Percentiles rank a stretch among this genome's conserved stretches.
Evolutionary conservation across 106 monocot species (phyloP).

Genomic region (Dendrobium chrysotoxum): DNA sequence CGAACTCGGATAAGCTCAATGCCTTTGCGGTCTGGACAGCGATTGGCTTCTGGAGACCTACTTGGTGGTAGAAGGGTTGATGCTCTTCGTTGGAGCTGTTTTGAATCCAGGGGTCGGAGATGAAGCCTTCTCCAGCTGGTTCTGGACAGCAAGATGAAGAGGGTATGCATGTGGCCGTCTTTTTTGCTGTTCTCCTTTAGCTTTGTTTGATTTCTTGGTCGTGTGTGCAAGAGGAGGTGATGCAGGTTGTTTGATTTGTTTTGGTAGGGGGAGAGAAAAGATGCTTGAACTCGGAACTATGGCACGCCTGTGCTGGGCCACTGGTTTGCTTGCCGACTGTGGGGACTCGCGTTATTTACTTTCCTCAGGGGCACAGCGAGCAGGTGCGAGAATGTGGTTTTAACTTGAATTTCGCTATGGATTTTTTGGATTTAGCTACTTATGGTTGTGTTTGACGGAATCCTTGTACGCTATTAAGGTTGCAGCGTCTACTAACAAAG

Average conservation of each 20-base stretch:
- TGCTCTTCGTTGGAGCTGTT: too few relatives aligned
- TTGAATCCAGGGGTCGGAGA: conserved; percentile 14
- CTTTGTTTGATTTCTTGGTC: neutral
- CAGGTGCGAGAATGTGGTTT: conserved; percentile 30
- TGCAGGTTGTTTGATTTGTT: conserved; percentile 63
- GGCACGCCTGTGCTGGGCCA: conserved; percentile 48
- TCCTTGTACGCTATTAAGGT: conserved; percentile 37
- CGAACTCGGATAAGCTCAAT: conserved; percentile 44
- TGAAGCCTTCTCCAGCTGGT: conserved; percentile 52
- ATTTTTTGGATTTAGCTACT: neutral
- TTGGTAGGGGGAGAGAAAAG: conserved; percentile 27
- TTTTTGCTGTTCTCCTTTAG: neutral
- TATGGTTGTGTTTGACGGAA: neutral
- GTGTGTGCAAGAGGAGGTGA: conserved; percentile 7
- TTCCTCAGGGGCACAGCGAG: conserved; percentile 41
- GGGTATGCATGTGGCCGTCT: conserved; percentile 21
- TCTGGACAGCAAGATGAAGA: conserved; percentile 43
- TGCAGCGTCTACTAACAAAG: conserved; percentile 86
- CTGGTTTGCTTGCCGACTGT: conserved; percentile 76
- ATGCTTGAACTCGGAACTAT: conserved; percentile 12
- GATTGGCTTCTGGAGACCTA: too few relatives aligned
- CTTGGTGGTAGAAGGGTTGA: too few relatives aligned
- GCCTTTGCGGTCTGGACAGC: neutral
- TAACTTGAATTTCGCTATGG: neutral
- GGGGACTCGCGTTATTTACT: conserved; percentile 81